Evolutionary conservation across 192 early-diverging fungal species (phyloP).

Genomic region (Haplosporangium gracile): DNA sequence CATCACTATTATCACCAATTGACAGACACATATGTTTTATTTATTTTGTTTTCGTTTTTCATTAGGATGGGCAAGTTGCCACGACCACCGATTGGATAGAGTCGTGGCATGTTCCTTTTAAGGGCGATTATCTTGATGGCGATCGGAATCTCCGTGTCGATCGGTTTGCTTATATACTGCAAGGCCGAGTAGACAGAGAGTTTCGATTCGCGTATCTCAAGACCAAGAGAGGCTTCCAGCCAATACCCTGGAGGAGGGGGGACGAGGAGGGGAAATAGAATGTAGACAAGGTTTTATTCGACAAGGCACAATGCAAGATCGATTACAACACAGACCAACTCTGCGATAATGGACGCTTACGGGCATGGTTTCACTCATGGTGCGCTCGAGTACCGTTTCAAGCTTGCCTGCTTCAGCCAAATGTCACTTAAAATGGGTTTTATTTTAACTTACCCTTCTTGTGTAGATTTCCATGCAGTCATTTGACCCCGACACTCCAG

Average conservation of each 20-base stretch:
- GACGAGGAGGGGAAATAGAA: slow-evolving; percentile 26
- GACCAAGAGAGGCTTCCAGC: slow-evolving; percentile 13
- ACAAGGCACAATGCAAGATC: slow-evolving; percentile 16
- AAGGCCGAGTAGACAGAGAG: slow-evolving; percentile 29
- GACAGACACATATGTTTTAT: no score
- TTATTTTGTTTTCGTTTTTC: no score
- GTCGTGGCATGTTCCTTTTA: background rate
- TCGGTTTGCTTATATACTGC: slow-evolving; percentile 21
- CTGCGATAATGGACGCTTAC: background rate
- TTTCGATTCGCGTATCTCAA: slow-evolving; percentile 24
- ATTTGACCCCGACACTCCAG: slow-evolving; percentile 18
- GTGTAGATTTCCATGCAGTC: slow-evolving; percentile 21
- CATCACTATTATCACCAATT: no score
- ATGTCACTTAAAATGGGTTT: background rate
- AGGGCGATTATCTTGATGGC: slow-evolving; percentile 15
- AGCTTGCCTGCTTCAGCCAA: background rate
- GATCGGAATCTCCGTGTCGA: slow-evolving; percentile 24
- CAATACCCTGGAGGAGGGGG: slow-evolving; percentile 22
- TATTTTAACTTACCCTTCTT: background rate
- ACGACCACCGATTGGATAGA: no score
- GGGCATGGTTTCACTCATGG: background rate
- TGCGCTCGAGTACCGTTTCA: background rate
- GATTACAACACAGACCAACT: slow-evolving; percentile 9
- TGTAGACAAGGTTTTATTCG: slow-evolving; percentile 21
- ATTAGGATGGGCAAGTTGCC: no score